A percentile compares a stretch with the other conserved stretches of the same genome.
Conservation (phyloP, 2,329 filamentous ascomycete genomes). For the Scytalidium lignicola region DNA sequence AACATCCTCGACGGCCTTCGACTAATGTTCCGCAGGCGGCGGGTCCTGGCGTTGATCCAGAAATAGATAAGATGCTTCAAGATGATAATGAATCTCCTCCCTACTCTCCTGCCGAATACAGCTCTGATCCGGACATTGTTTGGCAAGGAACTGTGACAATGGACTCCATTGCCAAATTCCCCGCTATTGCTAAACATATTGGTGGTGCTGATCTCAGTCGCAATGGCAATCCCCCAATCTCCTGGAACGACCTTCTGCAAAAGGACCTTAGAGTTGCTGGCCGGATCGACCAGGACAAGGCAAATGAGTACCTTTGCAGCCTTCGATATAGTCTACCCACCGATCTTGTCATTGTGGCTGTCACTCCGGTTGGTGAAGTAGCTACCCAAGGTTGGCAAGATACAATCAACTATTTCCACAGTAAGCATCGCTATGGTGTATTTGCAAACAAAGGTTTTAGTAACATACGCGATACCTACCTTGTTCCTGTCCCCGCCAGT, state of each 20-base stretch:
- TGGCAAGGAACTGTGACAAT: conserved; percentile 76
- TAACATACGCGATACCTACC: conserved; percentile 84
- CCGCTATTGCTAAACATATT: conserved; percentile 73
- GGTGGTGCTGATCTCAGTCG: conserved; percentile 73
- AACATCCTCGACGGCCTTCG: conserved; percentile 43
- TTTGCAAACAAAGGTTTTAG: conserved; percentile 69
- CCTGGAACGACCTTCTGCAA: conserved; percentile 75
- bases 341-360: conserved; percentile 75
- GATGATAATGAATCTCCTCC: conserved; percentile 77
- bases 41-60: conserved; percentile 70
- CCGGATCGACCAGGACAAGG: conserved; percentile 75
- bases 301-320: conserved; percentile 86
- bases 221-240: conserved; percentile 35
- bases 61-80: conserved; percentile 83
- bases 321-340: conserved; percentile 76
- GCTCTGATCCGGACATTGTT: conserved; percentile 63
- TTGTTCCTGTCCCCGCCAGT: conserved; percentile 78
- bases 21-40: conserved; percentile 33
- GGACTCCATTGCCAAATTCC: conserved; percentile 71
- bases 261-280: conserved; percentile 66
- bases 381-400: conserved; percentile 62
- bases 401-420: conserved; percentile 83
- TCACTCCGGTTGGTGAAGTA: conserved; percentile 59
- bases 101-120: conserved; percentile 75
- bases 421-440: conserved; percentile 80